phyloP scores from a whole-genome alignment of 331 rosid genomes.

The Pyracantha coccinea region DNA sequence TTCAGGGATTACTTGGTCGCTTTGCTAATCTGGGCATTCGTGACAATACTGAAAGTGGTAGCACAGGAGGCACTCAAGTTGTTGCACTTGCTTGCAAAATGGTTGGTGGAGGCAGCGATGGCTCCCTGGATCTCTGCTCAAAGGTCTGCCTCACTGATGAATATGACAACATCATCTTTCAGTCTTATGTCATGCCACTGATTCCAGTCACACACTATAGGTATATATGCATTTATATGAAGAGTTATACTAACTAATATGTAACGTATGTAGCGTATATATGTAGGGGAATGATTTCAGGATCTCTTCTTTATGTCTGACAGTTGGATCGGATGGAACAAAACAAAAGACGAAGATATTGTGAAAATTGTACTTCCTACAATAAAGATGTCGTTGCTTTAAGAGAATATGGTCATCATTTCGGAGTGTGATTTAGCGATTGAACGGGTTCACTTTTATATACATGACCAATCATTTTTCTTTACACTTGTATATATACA shows the following conservation, averaged over 20 bases:
- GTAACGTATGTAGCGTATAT: neutral
- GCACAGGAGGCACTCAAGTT: constrained; percentile 47
- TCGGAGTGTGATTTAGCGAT: neutral
- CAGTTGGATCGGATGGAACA: rapidly evolving
- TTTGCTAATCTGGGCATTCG: constrained; percentile 62
- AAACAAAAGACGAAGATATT: too few species aligned
- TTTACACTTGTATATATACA: neutral
- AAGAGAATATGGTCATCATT: too few species aligned
- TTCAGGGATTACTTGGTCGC: constrained; percentile 61
- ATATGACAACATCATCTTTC: constrained; percentile 67
- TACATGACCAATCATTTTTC: neutral
- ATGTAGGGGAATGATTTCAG: neutral
- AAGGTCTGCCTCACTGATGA: constrained; percentile 82
- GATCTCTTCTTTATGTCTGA: neutral
- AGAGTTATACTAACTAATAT: neutral
- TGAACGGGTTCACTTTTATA: too few species aligned
- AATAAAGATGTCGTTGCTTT: too few species aligned
- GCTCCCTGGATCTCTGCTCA: constrained; percentile 74
- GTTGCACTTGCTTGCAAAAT: constrained; percentile 90
- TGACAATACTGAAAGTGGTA: constrained; percentile 44
- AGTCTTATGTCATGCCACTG: constrained; percentile 68
- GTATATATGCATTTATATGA: constrained; percentile 11
- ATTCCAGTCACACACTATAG: constrained; percentile 74
- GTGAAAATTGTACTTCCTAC: neutral
- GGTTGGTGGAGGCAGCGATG: constrained; percentile 96